These are phyloP conservation scores for Colletotrichum falcatum DNA, from an alignment of 2,329 filamentous ascomycete species.

Conservation along the genomic window DNA sequence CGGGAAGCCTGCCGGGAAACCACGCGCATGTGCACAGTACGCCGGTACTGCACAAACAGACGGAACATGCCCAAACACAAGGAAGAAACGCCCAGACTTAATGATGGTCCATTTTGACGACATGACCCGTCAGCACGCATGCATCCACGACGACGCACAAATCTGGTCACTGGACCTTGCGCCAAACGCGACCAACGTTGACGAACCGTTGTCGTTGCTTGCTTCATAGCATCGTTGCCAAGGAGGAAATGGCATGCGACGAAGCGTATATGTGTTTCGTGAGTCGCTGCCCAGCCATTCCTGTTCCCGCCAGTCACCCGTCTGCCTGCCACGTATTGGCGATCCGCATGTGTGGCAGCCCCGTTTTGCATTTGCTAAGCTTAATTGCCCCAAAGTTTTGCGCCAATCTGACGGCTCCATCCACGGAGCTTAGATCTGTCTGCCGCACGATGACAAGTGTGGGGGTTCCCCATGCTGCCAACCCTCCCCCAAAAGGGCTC, in stretches of 20 bases:
- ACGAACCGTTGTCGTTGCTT: background rate
- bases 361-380: constrained; percentile 39
- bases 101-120: too few species aligned
- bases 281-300: constrained; percentile 4
- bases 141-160: background rate
- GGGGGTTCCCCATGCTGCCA: constrained; percentile 31
- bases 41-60: background rate
- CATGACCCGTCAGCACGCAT: too few species aligned
- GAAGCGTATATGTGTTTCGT: background rate
- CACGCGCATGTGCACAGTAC: background rate
- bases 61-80: background rate
- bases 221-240: background rate
- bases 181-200: background rate
- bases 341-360: constrained; percentile 23
- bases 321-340: constrained; percentile 28
- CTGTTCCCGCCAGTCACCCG: background rate
- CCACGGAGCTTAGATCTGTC: constrained; percentile 40
- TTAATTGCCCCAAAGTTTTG: constrained; percentile 33
- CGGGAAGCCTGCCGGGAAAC: background rate
- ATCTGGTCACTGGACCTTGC: background rate
- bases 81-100: background rate
- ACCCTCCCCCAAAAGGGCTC: constrained; percentile 13
- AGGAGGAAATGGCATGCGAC: background rate
- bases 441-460: constrained; percentile 40
- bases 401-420: constrained; percentile 36